Percentiles rank a stretch among this genome's conserved stretches.
These are phyloP conservation scores for Echium plantagineum DNA, from an alignment of 257 asterid genomes.

Conservation along the genomic window DNA sequence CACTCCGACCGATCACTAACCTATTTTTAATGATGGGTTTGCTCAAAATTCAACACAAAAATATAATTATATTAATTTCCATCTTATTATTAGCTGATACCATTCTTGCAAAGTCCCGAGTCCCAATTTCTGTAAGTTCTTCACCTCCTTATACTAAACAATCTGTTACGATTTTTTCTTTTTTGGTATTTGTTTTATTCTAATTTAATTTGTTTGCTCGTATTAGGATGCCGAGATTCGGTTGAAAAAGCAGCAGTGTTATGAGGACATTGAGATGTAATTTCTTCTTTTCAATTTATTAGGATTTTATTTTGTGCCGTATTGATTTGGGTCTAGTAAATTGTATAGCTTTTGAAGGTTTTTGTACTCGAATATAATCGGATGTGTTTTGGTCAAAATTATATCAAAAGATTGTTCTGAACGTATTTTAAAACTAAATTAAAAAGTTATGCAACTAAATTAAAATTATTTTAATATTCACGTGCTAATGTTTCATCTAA, in stretches of 20 bases:
- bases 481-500: no score
- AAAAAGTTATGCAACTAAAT: not conserved
- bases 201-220: slow-evolving; percentile 1
- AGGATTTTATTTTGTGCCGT: not conserved
- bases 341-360: not conserved
- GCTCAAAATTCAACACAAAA: not conserved
- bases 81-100: slow-evolving; percentile 18
- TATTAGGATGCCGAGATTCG: slow-evolving; percentile 57
- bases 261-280: slow-evolving; percentile 79
- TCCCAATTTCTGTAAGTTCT: slow-evolving; percentile 55
- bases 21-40: slow-evolving; percentile 10
- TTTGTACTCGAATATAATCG: no score
- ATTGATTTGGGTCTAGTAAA: not conserved
- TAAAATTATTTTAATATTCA: not conserved
- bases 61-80: slow-evolving; percentile 6
- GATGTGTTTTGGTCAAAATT: no score
- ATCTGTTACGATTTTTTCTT: not conserved
- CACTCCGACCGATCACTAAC: not conserved
- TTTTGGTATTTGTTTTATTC: not conserved
- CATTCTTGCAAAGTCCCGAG: slow-evolving; percentile 58
- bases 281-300: not conserved
- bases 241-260: slow-evolving; percentile 64
- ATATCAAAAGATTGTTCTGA: no score
- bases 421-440: no score
- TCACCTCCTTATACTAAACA: not conserved